Evolutionary conservation across 1,284 basidiomycete genomes (phyloP).

Genomic region (Hemileia vastatrix): DNA sequence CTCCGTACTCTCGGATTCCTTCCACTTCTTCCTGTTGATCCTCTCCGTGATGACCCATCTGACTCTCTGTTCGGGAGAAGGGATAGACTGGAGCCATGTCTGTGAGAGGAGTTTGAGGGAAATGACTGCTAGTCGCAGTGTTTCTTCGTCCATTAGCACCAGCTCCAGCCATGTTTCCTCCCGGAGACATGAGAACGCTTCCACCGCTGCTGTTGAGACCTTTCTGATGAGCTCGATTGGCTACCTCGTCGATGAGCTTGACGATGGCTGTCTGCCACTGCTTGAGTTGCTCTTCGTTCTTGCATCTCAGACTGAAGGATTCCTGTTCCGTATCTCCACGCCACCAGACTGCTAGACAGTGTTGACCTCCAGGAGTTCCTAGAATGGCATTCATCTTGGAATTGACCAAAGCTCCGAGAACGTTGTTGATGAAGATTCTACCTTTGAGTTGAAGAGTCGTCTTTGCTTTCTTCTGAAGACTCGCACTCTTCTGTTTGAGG

Average conservation of each 20-base stretch:
- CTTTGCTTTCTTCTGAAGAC: slow-evolving; percentile 50
- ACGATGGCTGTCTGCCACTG: slow-evolving; percentile 86
- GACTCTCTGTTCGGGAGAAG: slow-evolving; percentile 5
- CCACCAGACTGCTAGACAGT: slow-evolving; percentile 74
- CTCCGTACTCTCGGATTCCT: slow-evolving; percentile 1
- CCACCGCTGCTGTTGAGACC: too few relatives aligned
- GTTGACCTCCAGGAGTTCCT: slow-evolving; percentile 34
- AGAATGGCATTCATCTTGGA: too few relatives aligned
- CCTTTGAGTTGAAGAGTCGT: slow-evolving; percentile 85
- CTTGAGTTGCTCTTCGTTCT: slow-evolving; percentile 80
- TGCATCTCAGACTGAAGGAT: slow-evolving; percentile 85
- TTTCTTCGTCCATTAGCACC: slow-evolving; percentile 5
- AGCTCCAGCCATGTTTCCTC: slow-evolving; percentile 16
- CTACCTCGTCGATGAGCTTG: slow-evolving; percentile 65
- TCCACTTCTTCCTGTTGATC: slow-evolving; percentile 18
- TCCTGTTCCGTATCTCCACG: slow-evolving; percentile 64
- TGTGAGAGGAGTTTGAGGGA: slow-evolving; percentile 17
- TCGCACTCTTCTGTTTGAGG: slow-evolving; percentile 24
- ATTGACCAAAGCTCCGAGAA: slow-evolving; percentile 65
- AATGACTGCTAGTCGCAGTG: slow-evolving; percentile 7
- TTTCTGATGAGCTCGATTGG: too few relatives aligned
- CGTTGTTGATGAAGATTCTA: slow-evolving; percentile 93
- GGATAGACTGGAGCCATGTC: slow-evolving; percentile 10
- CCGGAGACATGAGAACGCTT: too few relatives aligned
- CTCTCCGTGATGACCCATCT: too few relatives aligned